Percentiles rank a stretch among this genome's conserved stretches.
These are phyloP conservation scores for Tetrahymena elliotti DNA, from an alignment of 73 alveolate genomes.

Conservation along the genomic window DNA sequence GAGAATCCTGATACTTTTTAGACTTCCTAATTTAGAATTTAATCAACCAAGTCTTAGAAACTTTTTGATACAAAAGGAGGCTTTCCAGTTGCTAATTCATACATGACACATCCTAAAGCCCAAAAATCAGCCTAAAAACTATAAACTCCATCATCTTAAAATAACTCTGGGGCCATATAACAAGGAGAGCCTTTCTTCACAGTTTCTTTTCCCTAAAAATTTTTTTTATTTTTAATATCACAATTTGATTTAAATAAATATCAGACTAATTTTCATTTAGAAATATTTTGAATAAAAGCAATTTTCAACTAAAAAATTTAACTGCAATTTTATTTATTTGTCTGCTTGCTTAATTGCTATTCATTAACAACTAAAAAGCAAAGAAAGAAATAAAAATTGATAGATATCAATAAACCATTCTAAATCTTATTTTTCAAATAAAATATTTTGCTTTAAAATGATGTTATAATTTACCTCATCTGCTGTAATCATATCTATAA, in stretches of 20 bases:
- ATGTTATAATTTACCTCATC: conserved; percentile 11
- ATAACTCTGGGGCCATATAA: conserved; percentile 92
- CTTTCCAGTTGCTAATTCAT: conserved; percentile 90
- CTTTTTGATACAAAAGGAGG: conserved; percentile 84
- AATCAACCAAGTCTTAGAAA: conserved; percentile 70
- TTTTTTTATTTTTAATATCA: too few relatives aligned
- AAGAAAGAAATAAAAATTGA: neutral
- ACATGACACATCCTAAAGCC: conserved; percentile 89
- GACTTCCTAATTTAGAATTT: conserved; percentile 66
- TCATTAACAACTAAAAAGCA: neutral
- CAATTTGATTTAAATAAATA: too few relatives aligned
- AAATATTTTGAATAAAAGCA: neutral
- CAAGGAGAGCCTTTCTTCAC: conserved; percentile 72
- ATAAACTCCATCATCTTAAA: conserved; percentile 73
- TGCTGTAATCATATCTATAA: conserved; percentile 56
- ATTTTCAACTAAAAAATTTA: neutral
- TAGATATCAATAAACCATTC: too few relatives aligned
- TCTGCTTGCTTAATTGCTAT: too few relatives aligned
- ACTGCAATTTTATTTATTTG: neutral
- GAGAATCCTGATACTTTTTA: conserved; percentile 71
- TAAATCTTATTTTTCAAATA: too few relatives aligned
- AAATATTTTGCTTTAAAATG: neutral
- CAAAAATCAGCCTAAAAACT: conserved; percentile 78
- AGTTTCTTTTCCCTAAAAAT: conserved; percentile 24
- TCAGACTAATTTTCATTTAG: neutral